A percentile compares a stretch with the other conserved stretches of the same genome.
Evolutionary conservation across 1,284 basidiomycete genomes (phyloP).

Genomic region (Ustanciosporium gigantosporum): DNA sequence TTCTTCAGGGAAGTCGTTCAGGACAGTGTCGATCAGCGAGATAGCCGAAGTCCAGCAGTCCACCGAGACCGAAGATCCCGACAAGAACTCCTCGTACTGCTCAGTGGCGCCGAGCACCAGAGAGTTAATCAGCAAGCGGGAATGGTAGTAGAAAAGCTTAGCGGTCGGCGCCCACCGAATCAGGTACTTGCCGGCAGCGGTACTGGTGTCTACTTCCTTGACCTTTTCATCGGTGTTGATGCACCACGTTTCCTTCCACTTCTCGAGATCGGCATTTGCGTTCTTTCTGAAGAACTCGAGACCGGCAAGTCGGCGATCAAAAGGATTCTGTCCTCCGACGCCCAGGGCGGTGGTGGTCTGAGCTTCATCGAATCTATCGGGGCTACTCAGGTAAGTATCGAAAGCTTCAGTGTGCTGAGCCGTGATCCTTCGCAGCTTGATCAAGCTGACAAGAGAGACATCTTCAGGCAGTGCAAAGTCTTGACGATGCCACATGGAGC

Average conservation of each 20-base stretch:
- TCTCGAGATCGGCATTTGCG: conserved; percentile 44
- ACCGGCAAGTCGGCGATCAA: conserved; percentile 32
- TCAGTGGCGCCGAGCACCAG: conserved; percentile 45
- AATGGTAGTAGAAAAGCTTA: conserved; percentile 47
- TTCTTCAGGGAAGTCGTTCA: conserved; percentile 40
- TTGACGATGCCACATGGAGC: conserved; percentile 48
- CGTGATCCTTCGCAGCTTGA: conserved; percentile 42
- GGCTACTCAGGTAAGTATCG: conserved; percentile 35
- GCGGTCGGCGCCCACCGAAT: conserved; percentile 46
- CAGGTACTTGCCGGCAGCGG: conserved; percentile 42
- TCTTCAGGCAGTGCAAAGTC: conserved; percentile 51
- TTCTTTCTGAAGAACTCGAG: conserved; percentile 46
- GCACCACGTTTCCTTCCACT: conserved; percentile 54
- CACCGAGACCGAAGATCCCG: conserved; percentile 31
- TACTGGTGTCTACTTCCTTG: conserved; percentile 40
- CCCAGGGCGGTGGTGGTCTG: conserved; percentile 32
- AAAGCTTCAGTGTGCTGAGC: conserved; percentile 44
- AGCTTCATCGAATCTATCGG: conserved; percentile 33
- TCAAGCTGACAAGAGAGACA: conserved; percentile 44
- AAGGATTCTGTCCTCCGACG: conserved; percentile 34
- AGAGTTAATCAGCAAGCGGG: conserved; percentile 46
- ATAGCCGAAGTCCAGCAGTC: conserved; percentile 48
- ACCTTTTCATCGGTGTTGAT: conserved; percentile 41
- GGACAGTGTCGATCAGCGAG: conserved; percentile 43
- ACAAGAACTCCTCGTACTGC: conserved; percentile 31